Conservation (phyloP, 305 asterid genomes). For the Fraxinus sp. region DNA sequence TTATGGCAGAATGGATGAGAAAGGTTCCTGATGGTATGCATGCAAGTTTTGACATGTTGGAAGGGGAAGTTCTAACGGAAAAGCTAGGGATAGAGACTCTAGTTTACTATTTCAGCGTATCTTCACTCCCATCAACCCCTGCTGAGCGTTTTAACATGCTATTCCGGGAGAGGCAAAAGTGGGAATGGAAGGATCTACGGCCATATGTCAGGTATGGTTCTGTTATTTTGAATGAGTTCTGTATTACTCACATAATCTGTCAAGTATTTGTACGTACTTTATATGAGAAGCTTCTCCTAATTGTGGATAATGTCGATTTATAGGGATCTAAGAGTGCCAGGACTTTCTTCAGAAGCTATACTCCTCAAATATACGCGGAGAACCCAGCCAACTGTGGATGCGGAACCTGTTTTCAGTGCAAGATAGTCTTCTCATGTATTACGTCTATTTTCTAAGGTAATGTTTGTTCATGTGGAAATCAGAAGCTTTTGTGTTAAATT, state of each 20-base stretch:
- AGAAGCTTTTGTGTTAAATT: background rate
- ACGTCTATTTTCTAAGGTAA: background rate
- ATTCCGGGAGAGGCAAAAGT: conserved; percentile 59
- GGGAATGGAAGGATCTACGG: conserved; percentile 90
- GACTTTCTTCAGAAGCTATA: conserved; percentile 80
- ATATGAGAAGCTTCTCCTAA: conserved; percentile 9
- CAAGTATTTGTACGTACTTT: background rate
- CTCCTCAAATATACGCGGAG: conserved; percentile 85
- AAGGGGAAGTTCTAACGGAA: conserved; percentile 81
- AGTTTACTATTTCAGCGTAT: conserved; percentile 63
- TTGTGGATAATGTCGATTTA: conserved; percentile 16
- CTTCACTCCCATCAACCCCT: conserved; percentile 72
- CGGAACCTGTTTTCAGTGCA: conserved; percentile 78
- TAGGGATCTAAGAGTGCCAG: conserved; percentile 87
- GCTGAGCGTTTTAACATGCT: conserved; percentile 60
- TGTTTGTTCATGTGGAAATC: conserved; percentile 1
- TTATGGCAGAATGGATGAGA: conserved; percentile 65
- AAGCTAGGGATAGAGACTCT: conserved; percentile 67
- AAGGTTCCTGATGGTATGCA: conserved; percentile 65
- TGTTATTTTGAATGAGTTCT: background rate
- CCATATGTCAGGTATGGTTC: conserved; percentile 68
- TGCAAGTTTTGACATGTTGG: conserved; percentile 62
- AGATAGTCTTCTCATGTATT: conserved; percentile 35
- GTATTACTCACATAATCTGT: background rate
- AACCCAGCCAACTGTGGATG: conserved; percentile 62